These are phyloP conservation scores for Thuja plicata DNA, from an alignment of 83 land plant species.

Conservation along the genomic window DNA sequence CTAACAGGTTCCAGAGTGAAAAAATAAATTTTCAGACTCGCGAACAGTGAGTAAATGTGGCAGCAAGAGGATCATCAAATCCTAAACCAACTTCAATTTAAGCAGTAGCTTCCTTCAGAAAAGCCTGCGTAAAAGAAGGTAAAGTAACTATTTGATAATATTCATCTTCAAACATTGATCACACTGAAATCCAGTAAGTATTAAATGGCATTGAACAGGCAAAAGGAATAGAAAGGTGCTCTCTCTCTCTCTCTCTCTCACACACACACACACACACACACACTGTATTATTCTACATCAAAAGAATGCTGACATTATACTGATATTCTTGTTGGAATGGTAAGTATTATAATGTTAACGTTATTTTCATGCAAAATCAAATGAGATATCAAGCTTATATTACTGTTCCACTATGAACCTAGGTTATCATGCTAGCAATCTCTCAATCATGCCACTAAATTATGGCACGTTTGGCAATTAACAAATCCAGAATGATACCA, in stretches of 20 bases:
- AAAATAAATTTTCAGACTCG: constrained; percentile 59
- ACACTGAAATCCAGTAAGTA: constrained; percentile 20
- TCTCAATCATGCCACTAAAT: background rate
- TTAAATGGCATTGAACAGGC: background rate
- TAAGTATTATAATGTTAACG: background rate
- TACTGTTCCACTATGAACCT: background rate
- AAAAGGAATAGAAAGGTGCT: background rate
- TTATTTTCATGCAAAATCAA: background rate
- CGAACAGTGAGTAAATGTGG: constrained; percentile 58
- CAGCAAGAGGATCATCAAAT: constrained; percentile 60
- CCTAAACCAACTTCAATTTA: constrained; percentile 58
- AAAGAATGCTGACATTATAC: background rate
- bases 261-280: background rate
- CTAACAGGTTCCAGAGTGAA: constrained; percentile 59
- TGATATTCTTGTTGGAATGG: no score
- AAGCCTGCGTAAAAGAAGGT: constrained; percentile 69
- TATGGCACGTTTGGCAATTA: background rate
- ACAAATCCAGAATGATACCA: background rate
- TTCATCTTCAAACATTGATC: constrained; percentile 35
- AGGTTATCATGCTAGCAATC: background rate
- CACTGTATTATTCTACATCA: no score
- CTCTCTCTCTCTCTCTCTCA: background rate
- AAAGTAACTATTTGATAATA: constrained; percentile 36
- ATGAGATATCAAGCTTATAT: background rate
- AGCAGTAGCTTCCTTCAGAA: constrained; percentile 74